Conservation (phyloP, 139 green algal species). For the Axilococcus clingmanii region DNA sequence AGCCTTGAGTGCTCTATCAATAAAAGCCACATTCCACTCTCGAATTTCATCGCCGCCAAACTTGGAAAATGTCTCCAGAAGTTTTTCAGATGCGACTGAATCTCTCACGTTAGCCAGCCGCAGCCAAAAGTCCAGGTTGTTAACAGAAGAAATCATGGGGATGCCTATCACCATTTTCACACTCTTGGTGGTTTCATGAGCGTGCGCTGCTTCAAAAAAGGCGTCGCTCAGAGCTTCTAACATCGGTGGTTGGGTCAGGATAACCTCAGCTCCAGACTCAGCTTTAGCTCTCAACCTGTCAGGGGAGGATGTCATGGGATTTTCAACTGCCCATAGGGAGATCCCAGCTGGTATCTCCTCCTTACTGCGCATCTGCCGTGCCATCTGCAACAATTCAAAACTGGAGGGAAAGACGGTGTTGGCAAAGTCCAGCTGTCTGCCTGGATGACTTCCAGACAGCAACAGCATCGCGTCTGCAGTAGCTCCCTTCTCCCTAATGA, state of each 20-base stretch:
- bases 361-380: conserved; percentile 17
- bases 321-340: conserved; percentile 62
- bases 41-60: too few species aligned
- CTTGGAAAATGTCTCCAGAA: too few species aligned
- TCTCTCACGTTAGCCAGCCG: too few species aligned
- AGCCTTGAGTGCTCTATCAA: conserved; percentile 26
- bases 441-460: conserved; percentile 61
- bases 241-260: conserved; percentile 69
- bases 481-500: conserved; percentile 9
- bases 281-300: conserved; percentile 29
- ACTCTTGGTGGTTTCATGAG: background rate
- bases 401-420: conserved; percentile 29
- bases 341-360: conserved; percentile 25
- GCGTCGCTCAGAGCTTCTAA: conserved; percentile 32
- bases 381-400: conserved; percentile 34
- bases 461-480: conserved; percentile 48
- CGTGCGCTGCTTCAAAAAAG: conserved; percentile 42
- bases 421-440: conserved; percentile 25
- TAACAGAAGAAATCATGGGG: conserved; percentile 37
- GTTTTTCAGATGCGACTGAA: too few species aligned
- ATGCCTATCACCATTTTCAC: conserved; percentile 30
- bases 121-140: conserved; percentile 59
- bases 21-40: conserved; percentile 27
- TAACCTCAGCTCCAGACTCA: conserved; percentile 39
- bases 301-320: conserved; percentile 39